Evolutionary conservation across 768 basidiomycete genomes (phyloP), one percentile per base, ranked within the genome.

Genomic region (Rhodotorula paludigena): DNA sequence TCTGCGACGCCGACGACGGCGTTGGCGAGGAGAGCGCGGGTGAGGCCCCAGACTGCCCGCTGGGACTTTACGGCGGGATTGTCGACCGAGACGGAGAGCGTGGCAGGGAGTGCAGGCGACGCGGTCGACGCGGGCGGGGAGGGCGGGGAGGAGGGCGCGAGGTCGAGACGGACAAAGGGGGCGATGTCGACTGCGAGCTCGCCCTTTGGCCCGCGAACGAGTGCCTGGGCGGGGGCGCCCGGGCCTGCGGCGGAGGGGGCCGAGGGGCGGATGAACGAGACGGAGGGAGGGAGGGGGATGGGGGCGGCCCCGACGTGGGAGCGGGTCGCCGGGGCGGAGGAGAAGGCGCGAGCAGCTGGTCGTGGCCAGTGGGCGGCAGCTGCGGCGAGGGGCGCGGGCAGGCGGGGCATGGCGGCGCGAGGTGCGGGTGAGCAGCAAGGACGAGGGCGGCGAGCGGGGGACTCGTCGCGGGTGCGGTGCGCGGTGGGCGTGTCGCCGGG

Each of bases 21-120:
- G 77, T 98, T 97, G 71, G 83, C 81, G 77, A 97, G 89, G 72
- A 92, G 83, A 0, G 92, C 88, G 60, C 93, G 86, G 21, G 90
- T 93, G 52, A 90, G 85, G n/a, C 94, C 94, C 93, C 94, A 98
- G 83, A 90, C 87, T 64, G 87, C 84, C 49, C 90, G 85, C 78
- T 97, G 93, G 59, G 84, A 45, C 51, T 68, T 69, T 52, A 68
- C 49, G 21, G 63, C 36, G 0, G 67, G 5, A 38, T 72, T 61
- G 16, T 53, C 53, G 42, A 68, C 60, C 33, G 36, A 25, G 55
- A 68, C 45, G 25, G 60, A 25, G 28, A 61, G 35, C 23, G 25
- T 30, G 6, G 32, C 18, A 30, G 20, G 30, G 0, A 54, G 6
- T 2, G 38, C n/a, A 18, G 51, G 6, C 12, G 59, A 30, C 4